Conservation (phyloP, 2,329 filamentous ascomycete species). For the Penicillium crustosum region DNA sequence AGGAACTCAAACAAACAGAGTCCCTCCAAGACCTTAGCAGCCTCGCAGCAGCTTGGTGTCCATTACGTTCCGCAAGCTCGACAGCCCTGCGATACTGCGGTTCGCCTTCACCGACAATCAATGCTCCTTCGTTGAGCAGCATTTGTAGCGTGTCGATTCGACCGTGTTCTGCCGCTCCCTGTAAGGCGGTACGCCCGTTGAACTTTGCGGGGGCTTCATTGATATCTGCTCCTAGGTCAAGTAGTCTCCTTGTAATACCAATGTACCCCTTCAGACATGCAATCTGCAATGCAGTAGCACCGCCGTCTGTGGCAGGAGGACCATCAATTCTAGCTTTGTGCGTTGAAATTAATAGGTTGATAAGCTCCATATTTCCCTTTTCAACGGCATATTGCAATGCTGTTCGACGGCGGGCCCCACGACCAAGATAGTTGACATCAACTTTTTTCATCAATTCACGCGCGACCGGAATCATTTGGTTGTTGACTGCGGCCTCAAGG, state of each 20-base stretch:
- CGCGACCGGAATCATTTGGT: neutral
- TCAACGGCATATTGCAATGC: conserved; percentile 20
- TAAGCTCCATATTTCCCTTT: conserved; percentile 17
- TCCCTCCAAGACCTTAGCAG: conserved; percentile 4
- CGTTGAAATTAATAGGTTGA: conserved; percentile 12
- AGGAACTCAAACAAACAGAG: neutral
- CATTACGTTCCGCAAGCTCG: conserved; percentile 16
- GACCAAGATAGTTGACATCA: conserved; percentile 8
- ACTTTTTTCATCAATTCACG: neutral
- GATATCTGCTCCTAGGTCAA: conserved; percentile 23
- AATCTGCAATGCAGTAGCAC: conserved; percentile 31
- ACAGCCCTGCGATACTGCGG: conserved; percentile 16
- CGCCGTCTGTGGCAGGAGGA: conserved; percentile 3
- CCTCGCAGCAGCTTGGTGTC: conserved; percentile 16
- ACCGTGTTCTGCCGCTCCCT: conserved; percentile 31
- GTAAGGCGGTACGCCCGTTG: conserved; percentile 28
- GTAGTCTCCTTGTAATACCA: conserved; percentile 20
- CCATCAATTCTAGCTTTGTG: conserved; percentile 19
- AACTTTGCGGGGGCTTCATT: conserved; percentile 18
- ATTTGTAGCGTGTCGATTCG: conserved; percentile 32
- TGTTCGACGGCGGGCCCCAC: neutral
- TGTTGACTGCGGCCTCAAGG: conserved; percentile 3
- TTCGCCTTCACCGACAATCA: conserved; percentile 10
- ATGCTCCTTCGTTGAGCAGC: conserved; percentile 26
- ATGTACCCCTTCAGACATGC: conserved; percentile 28